These are phyloP conservation scores for Naganishia vishniacii DNA, from an alignment of 768 basidiomycete genomes.

Conservation along the genomic window DNA sequence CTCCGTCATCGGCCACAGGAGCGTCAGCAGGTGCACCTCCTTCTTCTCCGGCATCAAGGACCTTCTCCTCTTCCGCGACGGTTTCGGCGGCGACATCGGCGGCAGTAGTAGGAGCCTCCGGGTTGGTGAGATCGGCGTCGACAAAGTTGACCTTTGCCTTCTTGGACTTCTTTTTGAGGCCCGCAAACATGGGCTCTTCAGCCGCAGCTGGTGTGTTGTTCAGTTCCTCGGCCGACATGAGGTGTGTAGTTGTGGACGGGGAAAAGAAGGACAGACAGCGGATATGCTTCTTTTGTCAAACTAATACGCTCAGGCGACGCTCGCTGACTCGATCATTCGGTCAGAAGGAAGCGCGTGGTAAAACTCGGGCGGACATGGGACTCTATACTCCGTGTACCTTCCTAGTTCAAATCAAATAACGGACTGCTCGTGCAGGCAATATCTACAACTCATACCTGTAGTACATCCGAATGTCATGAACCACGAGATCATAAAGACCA, in stretches of 20 bases:
- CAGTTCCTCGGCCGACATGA: conserved; percentile 25
- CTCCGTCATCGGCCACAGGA: conserved; percentile 51
- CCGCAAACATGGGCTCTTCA: conserved; percentile 47
- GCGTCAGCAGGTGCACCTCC: conserved; percentile 29
- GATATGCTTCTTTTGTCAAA: background rate
- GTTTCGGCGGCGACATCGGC: conserved; percentile 23
- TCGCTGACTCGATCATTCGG: background rate
- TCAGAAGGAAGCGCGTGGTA: no score
- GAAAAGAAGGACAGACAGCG: background rate
- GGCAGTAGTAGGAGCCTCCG: conserved; percentile 17
- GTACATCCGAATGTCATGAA: no score
- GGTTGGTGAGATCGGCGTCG: conserved; percentile 28
- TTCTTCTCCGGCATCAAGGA: conserved; percentile 30
- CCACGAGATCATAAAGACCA: no score
- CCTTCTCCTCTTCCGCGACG: background rate
- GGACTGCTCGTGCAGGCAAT: no score
- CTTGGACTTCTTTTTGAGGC: conserved; percentile 53
- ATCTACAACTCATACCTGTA: no score
- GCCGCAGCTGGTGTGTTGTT: conserved; percentile 15
- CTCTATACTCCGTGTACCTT: no score
- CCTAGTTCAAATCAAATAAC: no score
- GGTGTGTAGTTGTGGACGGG: background rate
- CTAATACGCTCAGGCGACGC: background rate
- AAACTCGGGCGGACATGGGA: no score
- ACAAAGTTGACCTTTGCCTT: conserved; percentile 49